A percentile compares a stretch with the other conserved stretches of the same genome.
These are phyloP conservation scores for Pythium sp. DNA, from an alignment of 352 stramenopile genomes.

Conservation along the genomic window DNA sequence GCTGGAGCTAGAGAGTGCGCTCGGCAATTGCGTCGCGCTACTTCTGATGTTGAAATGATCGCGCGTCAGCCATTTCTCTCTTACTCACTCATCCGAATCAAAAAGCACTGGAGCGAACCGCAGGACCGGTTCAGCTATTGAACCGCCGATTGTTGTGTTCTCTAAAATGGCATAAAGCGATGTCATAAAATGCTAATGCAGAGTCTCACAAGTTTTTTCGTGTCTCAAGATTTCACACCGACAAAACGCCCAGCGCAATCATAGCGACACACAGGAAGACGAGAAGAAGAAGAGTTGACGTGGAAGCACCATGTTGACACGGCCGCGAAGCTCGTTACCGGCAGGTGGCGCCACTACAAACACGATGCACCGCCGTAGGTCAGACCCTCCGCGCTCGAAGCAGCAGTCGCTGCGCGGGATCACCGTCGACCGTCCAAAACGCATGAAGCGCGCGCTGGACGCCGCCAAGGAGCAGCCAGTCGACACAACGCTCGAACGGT, in stretches of 20 bases:
- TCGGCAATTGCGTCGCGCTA: constrained; percentile 1
- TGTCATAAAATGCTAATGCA: neutral
- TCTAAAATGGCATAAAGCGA: neutral
- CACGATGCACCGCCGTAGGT: neutral
- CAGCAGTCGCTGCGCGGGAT: constrained; percentile 34
- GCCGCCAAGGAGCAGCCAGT: constrained; percentile 6
- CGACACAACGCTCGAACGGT: neutral
- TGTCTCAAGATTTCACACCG: constrained; percentile 2
- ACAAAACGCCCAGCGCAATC: neutral
- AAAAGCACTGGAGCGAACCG: constrained; percentile 5
- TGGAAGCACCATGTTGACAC: constrained; percentile 1
- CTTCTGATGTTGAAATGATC: constrained; percentile 1
- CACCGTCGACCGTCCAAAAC: constrained; percentile 36
- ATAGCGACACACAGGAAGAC: neutral
- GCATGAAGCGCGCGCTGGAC: constrained; percentile 19
- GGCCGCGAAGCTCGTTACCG: neutral
- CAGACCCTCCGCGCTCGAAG: neutral
- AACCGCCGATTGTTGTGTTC: neutral
- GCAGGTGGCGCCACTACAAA: neutral
- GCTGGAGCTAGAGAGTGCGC: neutral
- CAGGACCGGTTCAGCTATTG: neutral
- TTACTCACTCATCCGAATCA: neutral
- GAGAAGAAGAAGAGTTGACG: neutral
- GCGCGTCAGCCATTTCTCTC: constrained; percentile 10
- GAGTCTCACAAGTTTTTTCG: neutral